phyloP scores from a whole-genome alignment of 306 rosid genomes.

The Vigna hirtella region DNA sequence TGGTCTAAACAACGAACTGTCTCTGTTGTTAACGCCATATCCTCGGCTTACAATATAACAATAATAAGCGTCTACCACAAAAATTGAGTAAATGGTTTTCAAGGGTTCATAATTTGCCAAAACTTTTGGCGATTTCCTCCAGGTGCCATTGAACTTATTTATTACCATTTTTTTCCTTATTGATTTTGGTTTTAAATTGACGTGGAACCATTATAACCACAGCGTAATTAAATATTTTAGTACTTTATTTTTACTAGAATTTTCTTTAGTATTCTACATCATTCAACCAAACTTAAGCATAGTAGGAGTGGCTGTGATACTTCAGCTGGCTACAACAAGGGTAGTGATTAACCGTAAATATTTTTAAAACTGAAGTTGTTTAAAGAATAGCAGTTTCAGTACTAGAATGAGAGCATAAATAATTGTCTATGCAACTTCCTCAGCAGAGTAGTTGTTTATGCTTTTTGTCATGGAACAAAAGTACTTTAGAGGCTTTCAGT shows the following conservation, averaged over 20 bases:
- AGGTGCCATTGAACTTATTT: background rate
- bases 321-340: background rate
- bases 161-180: background rate
- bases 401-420: background rate
- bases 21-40: constrained; percentile 32
- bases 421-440: background rate
- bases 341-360: no score
- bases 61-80: constrained; percentile 22
- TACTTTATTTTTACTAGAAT: background rate
- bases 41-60: background rate
- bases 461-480: no score
- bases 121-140: background rate
- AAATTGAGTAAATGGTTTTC: constrained; percentile 2
- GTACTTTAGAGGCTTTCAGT: no score
- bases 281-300: background rate
- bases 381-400: background rate
- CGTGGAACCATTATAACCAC: background rate
- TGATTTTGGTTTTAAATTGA: background rate
- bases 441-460: background rate
- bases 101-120: constrained; percentile 1
- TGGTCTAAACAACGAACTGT: constrained; percentile 16
- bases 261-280: background rate
- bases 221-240: background rate
- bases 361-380: no score
- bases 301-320: background rate